Conservation (phyloP, 106 monocot genomes). For the Ottelia alismoides region DNA sequence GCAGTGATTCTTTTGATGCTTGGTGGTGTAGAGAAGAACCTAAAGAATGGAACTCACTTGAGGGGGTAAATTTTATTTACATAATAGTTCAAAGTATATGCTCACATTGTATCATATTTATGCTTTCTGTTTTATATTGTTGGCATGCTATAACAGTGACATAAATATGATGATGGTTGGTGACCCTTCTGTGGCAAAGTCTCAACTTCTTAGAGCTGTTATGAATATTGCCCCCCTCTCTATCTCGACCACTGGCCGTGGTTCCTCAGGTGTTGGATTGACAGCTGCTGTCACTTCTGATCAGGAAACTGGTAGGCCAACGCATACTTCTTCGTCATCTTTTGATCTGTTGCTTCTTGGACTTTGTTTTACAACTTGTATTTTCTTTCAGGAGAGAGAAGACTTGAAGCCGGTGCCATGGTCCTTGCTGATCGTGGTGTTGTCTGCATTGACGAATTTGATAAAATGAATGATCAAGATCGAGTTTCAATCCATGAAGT, state of each 20-base stretch:
- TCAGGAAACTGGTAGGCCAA: conserved; percentile 99
- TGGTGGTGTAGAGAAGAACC: conserved; percentile 95
- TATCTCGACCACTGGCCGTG: conserved; percentile 95
- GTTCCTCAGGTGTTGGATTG: conserved; percentile 98
- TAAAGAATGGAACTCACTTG: conserved; percentile 96
- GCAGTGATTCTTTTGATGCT: conserved; percentile 95
- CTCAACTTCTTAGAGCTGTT: conserved; percentile 83
- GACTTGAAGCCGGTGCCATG: conserved; percentile 99
- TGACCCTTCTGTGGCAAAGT: conserved; percentile 98
- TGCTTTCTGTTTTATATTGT: too few species aligned
- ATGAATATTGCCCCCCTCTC: conserved; percentile 98
- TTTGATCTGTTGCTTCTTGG: too few species aligned
- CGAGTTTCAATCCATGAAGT: conserved; percentile 99
- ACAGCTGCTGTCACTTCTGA: conserved; percentile 98
- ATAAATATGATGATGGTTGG: conserved; percentile 99
- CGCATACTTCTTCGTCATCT: too few species aligned
- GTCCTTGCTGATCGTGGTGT: conserved; percentile 99
- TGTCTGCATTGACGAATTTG: conserved; percentile 99
- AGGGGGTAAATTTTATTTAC: conserved; percentile 46
- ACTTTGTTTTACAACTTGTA: too few species aligned
- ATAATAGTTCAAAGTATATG: background rate
- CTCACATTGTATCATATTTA: too few species aligned
- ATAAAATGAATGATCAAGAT: conserved; percentile 98
- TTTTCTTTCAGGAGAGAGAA: conserved; percentile 66
- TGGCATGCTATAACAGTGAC: too few species aligned